Evolutionary conservation across 1,284 basidiomycete species (phyloP), one percentile per base, ranked within the genome.

Genomic region (Earliella scabrosa): DNA sequence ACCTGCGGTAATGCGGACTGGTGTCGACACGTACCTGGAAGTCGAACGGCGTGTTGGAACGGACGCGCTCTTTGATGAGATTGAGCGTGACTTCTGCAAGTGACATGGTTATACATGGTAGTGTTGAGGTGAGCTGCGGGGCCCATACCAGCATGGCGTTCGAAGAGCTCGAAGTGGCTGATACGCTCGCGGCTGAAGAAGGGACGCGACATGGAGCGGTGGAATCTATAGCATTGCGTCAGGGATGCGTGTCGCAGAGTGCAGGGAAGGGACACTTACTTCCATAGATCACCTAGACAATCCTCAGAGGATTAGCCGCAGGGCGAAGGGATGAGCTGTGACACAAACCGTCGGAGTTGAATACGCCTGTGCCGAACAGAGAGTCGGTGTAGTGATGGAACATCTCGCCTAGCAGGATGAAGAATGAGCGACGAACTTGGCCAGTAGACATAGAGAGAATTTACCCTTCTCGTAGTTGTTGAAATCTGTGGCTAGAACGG

Each of bases 141-240:
- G 34, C 2, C 49, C 60, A 29, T 43, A 65, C 67, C 72, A 2
- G 76, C 70, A 43, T 79, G 75, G 3, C 71, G 69, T 45, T 77
- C 75, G 52, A 81, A 80, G n/a, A 77, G 69, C 10, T 81, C 76
- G 51, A 81, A 80, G 56, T 82, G 73, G 29, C 70, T 73, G 41
- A 82, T 78, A 34, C 72, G 67, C 32, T 63, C 61, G 2, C 45
- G 50, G 38, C 50, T 63, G 43, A 63, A 63, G 48, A 63, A 63
- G 2, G 61, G 79, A 3, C 80, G 75, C 1, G 79, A 74, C 67
- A 81, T 77, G 2, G 66, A 63, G 24, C 80, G 75, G 59, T 82
- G 81, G 54, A 76, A 70, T 54, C 75, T 76, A 14, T 21, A 48
- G 3, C 20, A 3, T 26, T 52, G 32, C 21, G 18, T 38, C 48